Evolutionary conservation across 148 eudicot species (phyloP).

Genomic region (Limonium bicolor): DNA sequence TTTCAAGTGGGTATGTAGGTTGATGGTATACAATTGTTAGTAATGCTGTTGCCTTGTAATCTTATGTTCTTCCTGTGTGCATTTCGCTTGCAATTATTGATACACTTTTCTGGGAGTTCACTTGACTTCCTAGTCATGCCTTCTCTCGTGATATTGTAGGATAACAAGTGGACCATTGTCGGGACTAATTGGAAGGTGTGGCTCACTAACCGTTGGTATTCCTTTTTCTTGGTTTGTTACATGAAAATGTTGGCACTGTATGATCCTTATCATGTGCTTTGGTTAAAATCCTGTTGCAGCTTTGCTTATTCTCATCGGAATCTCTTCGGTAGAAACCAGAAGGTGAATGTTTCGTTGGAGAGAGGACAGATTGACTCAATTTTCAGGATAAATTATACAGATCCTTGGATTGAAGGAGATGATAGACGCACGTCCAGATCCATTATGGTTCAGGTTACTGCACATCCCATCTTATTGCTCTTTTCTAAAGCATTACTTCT

Average conservation of each 20-base stretch:
- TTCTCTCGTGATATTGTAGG: conserved; percentile 25
- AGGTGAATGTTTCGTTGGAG: conserved; percentile 80
- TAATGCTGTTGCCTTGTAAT: neutral
- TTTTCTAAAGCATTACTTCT: too few relatives aligned
- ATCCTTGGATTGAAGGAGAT: conserved; percentile 99
- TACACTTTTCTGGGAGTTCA: neutral
- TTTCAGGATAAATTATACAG: conserved; percentile 81
- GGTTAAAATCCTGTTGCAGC: conserved; percentile 34
- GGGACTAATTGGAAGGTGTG: conserved; percentile 93
- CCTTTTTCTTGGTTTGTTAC: too few relatives aligned
- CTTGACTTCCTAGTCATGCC: neutral
- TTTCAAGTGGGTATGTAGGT: conserved; percentile 94
- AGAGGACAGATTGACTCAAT: conserved; percentile 98
- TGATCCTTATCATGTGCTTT: neutral
- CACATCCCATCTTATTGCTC: too few relatives aligned
- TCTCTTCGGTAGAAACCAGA: conserved; percentile 93
- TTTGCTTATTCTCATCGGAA: conserved; percentile 89
- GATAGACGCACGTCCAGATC: conserved; percentile 93
- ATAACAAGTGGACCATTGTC: conserved; percentile 94
- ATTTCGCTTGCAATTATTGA: neutral
- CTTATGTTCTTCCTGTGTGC: too few relatives aligned
- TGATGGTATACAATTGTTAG: neutral
- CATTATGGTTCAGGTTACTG: conserved; percentile 78
- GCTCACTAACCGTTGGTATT: too few relatives aligned
- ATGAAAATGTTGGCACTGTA: too few relatives aligned